phyloP scores from a whole-genome alignment of 169 alveolate genomes.

The Cryptosporidium meleagridis region DNA sequence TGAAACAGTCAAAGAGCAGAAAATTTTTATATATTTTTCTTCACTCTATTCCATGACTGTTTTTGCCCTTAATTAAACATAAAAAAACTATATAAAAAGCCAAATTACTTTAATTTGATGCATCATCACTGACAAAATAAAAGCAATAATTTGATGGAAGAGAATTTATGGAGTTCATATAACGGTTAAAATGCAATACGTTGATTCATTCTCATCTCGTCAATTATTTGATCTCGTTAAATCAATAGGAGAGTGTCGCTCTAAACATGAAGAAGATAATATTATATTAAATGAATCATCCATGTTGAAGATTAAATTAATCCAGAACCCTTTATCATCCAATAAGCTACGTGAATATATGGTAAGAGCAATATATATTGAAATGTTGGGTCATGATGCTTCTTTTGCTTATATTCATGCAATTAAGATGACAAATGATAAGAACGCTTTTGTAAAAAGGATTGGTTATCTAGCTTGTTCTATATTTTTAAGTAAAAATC shows the following conservation, averaged over 20 bases:
- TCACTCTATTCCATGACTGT: not conserved
- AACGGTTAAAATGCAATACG: constrained; percentile 48
- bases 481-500: constrained; percentile 86
- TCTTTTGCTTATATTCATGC: constrained; percentile 93
- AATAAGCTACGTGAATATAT: constrained; percentile 87
- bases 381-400: constrained; percentile 96
- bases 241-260: constrained; percentile 93
- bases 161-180: not conserved
- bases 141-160: too few species aligned
- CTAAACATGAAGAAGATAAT: constrained; percentile 93
- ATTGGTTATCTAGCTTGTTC: constrained; percentile 93
- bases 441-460: constrained; percentile 86
- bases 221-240: constrained; percentile 91
- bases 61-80: too few species aligned
- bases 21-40: too few species aligned
- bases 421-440: constrained; percentile 89
- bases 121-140: too few species aligned
- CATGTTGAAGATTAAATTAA: constrained; percentile 83
- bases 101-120: too few species aligned
- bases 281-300: constrained; percentile 89
- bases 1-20: not conserved
- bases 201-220: constrained; percentile 66
- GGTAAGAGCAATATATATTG: constrained; percentile 92
- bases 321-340: constrained; percentile 84
- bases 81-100: not conserved